These are phyloP conservation scores for Aspergillus pseudonomiae DNA, from an alignment of 2,329 filamentous ascomycete genomes.

Conservation along the genomic window DNA sequence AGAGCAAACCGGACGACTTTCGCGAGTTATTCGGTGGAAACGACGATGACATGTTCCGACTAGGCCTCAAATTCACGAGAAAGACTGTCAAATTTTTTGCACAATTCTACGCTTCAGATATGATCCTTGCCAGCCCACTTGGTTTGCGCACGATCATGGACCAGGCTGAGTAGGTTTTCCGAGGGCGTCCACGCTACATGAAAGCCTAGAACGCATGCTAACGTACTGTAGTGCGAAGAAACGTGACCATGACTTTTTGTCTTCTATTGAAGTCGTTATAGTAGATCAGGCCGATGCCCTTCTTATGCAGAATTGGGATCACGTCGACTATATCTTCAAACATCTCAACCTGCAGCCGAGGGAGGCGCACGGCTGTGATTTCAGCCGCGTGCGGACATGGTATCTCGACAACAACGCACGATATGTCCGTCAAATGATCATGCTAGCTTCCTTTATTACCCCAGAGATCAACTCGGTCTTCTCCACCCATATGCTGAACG, in stretches of 20 bases:
- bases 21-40: conserved; percentile 88
- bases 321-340: conserved; percentile 87
- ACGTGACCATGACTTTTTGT: conserved; percentile 84
- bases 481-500: conserved; percentile 75
- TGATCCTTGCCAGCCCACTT: conserved; percentile 87
- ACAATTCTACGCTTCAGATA: conserved; percentile 94
- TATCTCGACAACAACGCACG: conserved; percentile 87
- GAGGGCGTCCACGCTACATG: not conserved
- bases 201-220: not conserved
- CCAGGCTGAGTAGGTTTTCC: conserved; percentile 62
- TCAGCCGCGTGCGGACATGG: conserved; percentile 85
- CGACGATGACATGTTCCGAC: conserved; percentile 93
- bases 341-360: conserved; percentile 90
- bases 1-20: conserved; percentile 83
- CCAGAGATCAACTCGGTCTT: conserved; percentile 84
- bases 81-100: conserved; percentile 95
- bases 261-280: conserved; percentile 87
- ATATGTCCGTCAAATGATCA: conserved; percentile 80
- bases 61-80: conserved; percentile 95
- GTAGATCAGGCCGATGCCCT: conserved; percentile 91
- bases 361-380: conserved; percentile 89
- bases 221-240: conserved; percentile 57
- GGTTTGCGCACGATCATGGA: conserved; percentile 90
- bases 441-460: conserved; percentile 80
- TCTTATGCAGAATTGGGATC: conserved; percentile 98